Evolutionary conservation across 140 eudicot genomes (phyloP).

Genomic region (Ambrosia hybrid): DNA sequence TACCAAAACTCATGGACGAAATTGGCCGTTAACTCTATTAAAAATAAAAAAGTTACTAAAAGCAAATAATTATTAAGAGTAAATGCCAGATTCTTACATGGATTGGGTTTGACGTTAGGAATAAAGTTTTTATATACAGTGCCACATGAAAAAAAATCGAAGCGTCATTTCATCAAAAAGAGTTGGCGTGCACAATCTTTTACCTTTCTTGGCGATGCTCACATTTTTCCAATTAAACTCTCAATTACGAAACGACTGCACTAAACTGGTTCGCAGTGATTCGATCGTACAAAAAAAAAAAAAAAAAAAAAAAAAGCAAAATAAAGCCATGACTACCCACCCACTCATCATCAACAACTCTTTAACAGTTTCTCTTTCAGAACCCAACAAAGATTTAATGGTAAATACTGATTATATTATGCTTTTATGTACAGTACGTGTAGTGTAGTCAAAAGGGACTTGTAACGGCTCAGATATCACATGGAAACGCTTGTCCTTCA

Average conservation of each 20-base stretch:
- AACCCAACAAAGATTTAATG: conserved; percentile 5
- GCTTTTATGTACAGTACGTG: conserved; percentile 25
- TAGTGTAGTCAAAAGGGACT: conserved; percentile 10
- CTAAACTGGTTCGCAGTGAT: conserved; percentile 9
- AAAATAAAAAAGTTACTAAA: not conserved
- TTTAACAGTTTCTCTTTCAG: conserved; percentile 14
- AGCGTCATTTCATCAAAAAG: conserved; percentile 22
- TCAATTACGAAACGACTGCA: conserved; percentile 8
- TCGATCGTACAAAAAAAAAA: conserved; percentile 13
- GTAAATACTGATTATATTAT: not conserved
- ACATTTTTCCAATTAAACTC: conserved; percentile 21
- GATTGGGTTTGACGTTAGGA: conserved; percentile 24
- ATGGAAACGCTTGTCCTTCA: not conserved
- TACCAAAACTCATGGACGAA: too few species aligned
- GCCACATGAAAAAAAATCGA: conserved; percentile 3
- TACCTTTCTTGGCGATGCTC: conserved; percentile 16
- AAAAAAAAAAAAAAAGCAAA: not conserved
- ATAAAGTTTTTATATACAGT: conserved; percentile 1
- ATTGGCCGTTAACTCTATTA: too few species aligned
- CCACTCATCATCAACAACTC: not conserved
- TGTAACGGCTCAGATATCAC: conserved; percentile 25
- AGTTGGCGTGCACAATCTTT: conserved; percentile 22
- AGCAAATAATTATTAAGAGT: conserved; percentile 6
- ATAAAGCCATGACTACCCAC: not conserved
- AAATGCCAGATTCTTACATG: conserved; percentile 22